phyloP scores from a whole-genome alignment of 1,139 yeast genomes.

The Hyphopichia burtonii region DNA sequence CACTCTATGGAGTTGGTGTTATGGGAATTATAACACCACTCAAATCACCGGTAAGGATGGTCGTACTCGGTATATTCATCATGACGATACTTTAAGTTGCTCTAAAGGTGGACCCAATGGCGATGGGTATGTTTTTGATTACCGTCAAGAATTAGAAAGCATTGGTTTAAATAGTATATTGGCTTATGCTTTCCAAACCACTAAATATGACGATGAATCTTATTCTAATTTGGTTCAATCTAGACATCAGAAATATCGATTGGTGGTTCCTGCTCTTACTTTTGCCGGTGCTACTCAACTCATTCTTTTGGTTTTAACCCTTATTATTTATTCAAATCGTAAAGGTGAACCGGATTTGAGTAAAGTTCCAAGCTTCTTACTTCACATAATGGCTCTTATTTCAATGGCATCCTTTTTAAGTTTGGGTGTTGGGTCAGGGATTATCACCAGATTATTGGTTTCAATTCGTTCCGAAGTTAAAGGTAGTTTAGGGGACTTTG shows the following conservation, averaged over 20 bases:
- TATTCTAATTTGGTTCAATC: slow-evolving; percentile 17
- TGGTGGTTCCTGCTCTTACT: slow-evolving; percentile 25
- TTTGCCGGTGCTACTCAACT: slow-evolving; percentile 24
- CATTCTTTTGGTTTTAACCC: slow-evolving; percentile 25
- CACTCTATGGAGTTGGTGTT: slow-evolving; percentile 48
- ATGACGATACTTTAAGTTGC: slow-evolving; percentile 24
- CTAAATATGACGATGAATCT: slow-evolving; percentile 15
- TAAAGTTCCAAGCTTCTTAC: slow-evolving; percentile 23
- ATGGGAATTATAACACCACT: slow-evolving; percentile 37
- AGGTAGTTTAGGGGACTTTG: slow-evolving; percentile 40
- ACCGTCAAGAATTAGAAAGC: slow-evolving; percentile 36
- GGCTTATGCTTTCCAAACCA: slow-evolving; percentile 43
- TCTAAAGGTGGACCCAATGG: slow-evolving; percentile 8
- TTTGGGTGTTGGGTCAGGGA: slow-evolving; percentile 25
- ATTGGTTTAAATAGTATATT: slow-evolving; percentile 45
- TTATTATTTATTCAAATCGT: slow-evolving; percentile 35
- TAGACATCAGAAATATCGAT: slow-evolving; percentile 17
- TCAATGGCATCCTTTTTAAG: slow-evolving; percentile 34
- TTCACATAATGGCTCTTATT: slow-evolving; percentile 31
- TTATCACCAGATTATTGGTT: slow-evolving; percentile 24
- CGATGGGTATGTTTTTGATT: slow-evolving; percentile 38
- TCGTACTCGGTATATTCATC: slow-evolving; percentile 7
- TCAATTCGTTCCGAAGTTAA: slow-evolving; percentile 26
- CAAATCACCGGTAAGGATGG: slow-evolving; percentile 14
- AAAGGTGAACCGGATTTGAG: slow-evolving; percentile 29